Evolutionary conservation across 805 yeast genomes (phyloP), one percentile per base, ranked within the genome.

Genomic region (Isabelozyma pseudorhagii): DNA sequence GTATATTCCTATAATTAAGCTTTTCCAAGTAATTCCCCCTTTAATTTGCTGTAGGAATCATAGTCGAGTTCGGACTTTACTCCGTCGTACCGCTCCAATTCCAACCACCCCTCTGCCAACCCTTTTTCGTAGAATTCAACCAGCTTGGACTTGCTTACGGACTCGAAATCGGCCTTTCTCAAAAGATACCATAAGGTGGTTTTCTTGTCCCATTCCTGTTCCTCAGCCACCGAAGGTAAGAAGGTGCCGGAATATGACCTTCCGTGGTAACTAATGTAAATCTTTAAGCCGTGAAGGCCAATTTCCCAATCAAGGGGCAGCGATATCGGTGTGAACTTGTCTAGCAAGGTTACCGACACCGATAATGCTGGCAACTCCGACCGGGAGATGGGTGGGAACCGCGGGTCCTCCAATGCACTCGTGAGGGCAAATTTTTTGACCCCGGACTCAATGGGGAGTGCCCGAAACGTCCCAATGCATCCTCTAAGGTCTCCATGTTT

Each of bases 381-480:
- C 18, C 49, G 46, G 0, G 57, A 40, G 8, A 94, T 83, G 0
- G 96, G 92, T 1, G 74, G 58, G 62, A 94, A 94, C 44, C 99
- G 69, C 0, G 84, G 63, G 59, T 94, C 99, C 46, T 88, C 81
- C 7, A 90, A 68, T 0, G 96, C 97, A 2, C 81, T 69, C 15
- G 67, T 60, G 14, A 85, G 47, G 0, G 97, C 76, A 61, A 84
- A 93, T 38, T 75, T 74, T 18, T 70, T 63, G 3, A 91, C 76
- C 0, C 94, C 97, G 1, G 60, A 46, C 14, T 77, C 83, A 2
- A 88, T 56, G 0, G 78, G 74, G 49, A 78, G 64, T 13, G 79
- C 68, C 15, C 75, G 71, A 63, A 94, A 94, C 0, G 97, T 92
- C 1, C 99, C 99, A 48, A 93, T 94, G 62, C 99, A 93, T 0